Conservation (phyloP, 495 filamentous ascomycete genomes). For the Aspergillus egyptiacus region DNA sequence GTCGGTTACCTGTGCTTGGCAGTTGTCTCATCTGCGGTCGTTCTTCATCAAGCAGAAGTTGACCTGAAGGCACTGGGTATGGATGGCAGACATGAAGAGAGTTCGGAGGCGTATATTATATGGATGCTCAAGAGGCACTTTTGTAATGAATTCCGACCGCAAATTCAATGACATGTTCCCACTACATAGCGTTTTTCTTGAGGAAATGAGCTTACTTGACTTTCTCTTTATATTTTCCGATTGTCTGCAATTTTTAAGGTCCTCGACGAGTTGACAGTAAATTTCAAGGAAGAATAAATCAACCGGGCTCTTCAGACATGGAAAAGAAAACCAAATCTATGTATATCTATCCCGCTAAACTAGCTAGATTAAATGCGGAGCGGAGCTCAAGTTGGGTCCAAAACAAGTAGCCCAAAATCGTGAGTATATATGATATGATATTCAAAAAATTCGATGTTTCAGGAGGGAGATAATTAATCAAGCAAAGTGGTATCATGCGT, state of each 20-base stretch:
- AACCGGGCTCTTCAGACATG: no score
- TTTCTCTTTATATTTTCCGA: no score
- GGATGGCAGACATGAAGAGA: not conserved
- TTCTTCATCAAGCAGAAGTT: slow-evolving; percentile 99
- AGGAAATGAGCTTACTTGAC: slow-evolving; percentile 5
- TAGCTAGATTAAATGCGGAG: slow-evolving; percentile 1
- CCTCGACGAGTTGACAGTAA: not conserved
- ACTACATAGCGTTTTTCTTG: slow-evolving; percentile 9
- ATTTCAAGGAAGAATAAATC: not conserved
- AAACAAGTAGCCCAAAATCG: not conserved
- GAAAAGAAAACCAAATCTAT: not conserved
- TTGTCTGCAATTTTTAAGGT: no score
- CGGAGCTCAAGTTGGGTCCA: not conserved
- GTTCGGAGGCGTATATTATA: not conserved
- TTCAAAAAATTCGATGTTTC: not conserved
- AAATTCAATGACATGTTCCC: slow-evolving; percentile 8
- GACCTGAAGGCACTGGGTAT: slow-evolving; percentile 55
- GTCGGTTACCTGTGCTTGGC: slow-evolving; percentile 91
- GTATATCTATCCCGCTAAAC: not conserved
- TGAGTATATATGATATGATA: not conserved
- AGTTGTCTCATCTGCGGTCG: slow-evolving; percentile 85
- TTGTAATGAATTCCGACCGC: slow-evolving; percentile 5
- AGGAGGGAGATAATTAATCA: not conserved
- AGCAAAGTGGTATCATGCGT: slow-evolving; percentile 15
- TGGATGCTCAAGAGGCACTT: not conserved